Percentiles rank a stretch among this genome's conserved stretches.
These are phyloP conservation scores for Penicillium taxi DNA, from an alignment of 495 filamentous ascomycete genomes.

Conservation along the genomic window DNA sequence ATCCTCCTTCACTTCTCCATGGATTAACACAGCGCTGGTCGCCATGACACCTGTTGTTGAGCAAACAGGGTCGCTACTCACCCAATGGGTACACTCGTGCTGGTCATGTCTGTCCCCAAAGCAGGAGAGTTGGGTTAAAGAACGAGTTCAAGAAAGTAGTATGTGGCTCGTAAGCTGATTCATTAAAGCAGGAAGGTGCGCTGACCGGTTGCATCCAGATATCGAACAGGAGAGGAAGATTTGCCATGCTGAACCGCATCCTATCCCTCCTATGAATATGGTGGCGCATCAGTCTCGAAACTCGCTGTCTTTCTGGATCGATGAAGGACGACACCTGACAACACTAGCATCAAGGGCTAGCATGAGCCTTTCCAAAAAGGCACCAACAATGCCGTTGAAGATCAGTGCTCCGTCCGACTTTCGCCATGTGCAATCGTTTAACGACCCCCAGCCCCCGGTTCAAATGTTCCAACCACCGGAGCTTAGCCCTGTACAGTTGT, in stretches of 20 bases:
- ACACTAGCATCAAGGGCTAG: constrained; percentile 48
- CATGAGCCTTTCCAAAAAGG: constrained; percentile 43
- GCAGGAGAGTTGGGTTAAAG: constrained; percentile 22
- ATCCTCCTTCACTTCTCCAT: constrained; percentile 11
- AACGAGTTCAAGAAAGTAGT: too few species aligned
- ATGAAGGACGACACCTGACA: constrained; percentile 33
- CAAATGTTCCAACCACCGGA: too few species aligned
- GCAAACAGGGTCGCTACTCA: constrained; percentile 36
- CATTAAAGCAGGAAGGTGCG: not conserved
- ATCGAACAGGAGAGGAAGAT: constrained; percentile 41
- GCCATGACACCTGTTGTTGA: constrained; percentile 37
- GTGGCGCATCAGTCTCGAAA: constrained; percentile 23
- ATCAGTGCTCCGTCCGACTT: constrained; percentile 51
- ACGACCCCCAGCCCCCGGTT: constrained; percentile 24
- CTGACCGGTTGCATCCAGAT: constrained; percentile 10
- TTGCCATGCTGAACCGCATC: constrained; percentile 44
- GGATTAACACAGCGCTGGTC: constrained; percentile 36
- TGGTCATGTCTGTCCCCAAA: constrained; percentile 26
- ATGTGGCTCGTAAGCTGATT: too few species aligned
- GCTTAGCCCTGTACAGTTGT: too few species aligned
- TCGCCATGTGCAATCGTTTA: constrained; percentile 36
- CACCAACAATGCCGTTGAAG: constrained; percentile 30
- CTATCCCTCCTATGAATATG: constrained; percentile 41
- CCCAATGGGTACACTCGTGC: constrained; percentile 39
- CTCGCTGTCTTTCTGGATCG: constrained; percentile 28